Evolutionary conservation across 805 yeast species (phyloP), one percentile per base, ranked within the genome.

Genomic region (Saccharomycopsis fodiens): DNA sequence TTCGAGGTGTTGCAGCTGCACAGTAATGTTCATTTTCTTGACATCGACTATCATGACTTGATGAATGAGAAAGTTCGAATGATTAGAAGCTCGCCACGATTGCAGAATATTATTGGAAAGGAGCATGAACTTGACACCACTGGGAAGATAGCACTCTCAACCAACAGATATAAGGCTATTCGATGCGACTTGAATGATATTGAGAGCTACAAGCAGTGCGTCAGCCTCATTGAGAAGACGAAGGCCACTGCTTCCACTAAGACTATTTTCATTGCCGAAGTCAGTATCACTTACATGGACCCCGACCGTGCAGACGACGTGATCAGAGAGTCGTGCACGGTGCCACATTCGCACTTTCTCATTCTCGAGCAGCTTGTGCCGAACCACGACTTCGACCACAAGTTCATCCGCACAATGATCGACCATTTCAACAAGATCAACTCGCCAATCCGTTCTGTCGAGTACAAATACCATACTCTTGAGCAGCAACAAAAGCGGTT

Each of bases 211-310:
- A 21, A n/a, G 16, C 22, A 39, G 7, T 4, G 16, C 6, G 34
- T 21, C 10, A 6, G n/a, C 10, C 29, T 25, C 36, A 20, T 16
- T 7, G 7, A n/a, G 8, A 12, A 30, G 16, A 13, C n/a, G 7
- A 21, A 13, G 13, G 20, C 10, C 22, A 36, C 22, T 8, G 20
- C 8, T 10, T 8, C 5, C 3, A 15, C 17, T n/a, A 54, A 67
- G 2, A 76, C 71, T 39, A 68, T 85, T 2, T 85, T 82, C 56
- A 69, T 86, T 34, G 91, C 94, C 1, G 95, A 85, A 59, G 94
- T 85, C 3, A 84, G 94, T 0, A 62, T 85, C 45, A 88, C 91
- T 0, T 85, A 85, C 59, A 85, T 85, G 93, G 66, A 70, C 32
- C 79, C 83, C 10, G 69, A 68, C 31, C 68, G 70, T 46, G 86